phyloP scores from a whole-genome alignment of 371 early-diverging fungal species.

The Thermomucor indicae-seudaticae region DNA sequence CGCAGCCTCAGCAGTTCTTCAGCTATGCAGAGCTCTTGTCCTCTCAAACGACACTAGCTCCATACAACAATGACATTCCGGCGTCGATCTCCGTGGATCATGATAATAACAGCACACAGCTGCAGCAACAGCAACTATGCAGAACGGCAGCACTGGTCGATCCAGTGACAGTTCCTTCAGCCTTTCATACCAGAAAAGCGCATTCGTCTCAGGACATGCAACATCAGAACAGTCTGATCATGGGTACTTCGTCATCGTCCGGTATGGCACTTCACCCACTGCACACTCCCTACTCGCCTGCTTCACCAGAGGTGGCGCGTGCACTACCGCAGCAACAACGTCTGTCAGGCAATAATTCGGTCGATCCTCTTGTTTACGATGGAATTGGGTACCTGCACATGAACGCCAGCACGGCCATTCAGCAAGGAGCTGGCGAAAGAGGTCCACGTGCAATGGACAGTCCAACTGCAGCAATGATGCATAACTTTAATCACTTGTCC shows the following conservation, averaged over 20 bases:
- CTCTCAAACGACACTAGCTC: neutral
- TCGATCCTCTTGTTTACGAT: neutral
- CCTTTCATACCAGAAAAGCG: too few relatives aligned
- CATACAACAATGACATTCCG: neutral
- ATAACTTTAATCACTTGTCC: slow-evolving; percentile 4
- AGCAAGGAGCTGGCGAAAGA: neutral
- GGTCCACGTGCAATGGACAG: slow-evolving; percentile 6
- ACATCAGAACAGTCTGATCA: neutral
- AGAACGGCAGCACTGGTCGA: too few relatives aligned
- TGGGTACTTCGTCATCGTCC: neutral
- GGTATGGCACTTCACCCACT: neutral
- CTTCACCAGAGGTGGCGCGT: slow-evolving; percentile 6
- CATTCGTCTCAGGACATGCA: too few relatives aligned
- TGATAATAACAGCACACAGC: neutral
- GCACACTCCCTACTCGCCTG: slow-evolving; percentile 6
- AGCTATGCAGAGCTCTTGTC: slow-evolving; percentile 6
- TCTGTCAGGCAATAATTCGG: neutral
- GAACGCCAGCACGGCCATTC: neutral
- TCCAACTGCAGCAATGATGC: slow-evolving; percentile 7
- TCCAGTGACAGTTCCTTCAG: too few relatives aligned
- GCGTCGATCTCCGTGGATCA: neutral
- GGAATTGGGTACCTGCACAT: slow-evolving; percentile 4
- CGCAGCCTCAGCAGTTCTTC: neutral
- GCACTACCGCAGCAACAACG: slow-evolving; percentile 3
- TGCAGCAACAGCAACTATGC: neutral